Evolutionary conservation across 768 basidiomycete species (phyloP).

Genomic region (Lentinula lateritia): DNA sequence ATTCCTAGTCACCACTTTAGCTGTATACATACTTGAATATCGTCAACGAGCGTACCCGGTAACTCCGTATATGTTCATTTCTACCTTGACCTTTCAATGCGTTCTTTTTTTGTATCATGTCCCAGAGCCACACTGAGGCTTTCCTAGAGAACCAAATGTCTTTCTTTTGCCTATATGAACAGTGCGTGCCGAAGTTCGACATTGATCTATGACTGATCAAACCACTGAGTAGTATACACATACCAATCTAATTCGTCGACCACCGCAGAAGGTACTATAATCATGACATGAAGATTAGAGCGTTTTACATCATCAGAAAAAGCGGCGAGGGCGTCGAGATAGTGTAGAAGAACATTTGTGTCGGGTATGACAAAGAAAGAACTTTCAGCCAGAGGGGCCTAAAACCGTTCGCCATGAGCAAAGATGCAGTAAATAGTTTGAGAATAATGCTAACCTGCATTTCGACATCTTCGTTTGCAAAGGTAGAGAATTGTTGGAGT

Average conservation of each 20-base stretch:
- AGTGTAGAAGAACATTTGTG: constrained; percentile 72
- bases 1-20: constrained; percentile 1
- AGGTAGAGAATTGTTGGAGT: not conserved
- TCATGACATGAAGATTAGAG: constrained; percentile 40
- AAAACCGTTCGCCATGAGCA: not conserved
- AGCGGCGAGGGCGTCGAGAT: constrained; percentile 56
- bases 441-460: constrained; percentile 50
- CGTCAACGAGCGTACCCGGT: constrained; percentile 36
- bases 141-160: constrained; percentile 59
- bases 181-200: not conserved
- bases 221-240: constrained; percentile 7
- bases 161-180: constrained; percentile 38
- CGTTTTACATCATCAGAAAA: constrained; percentile 61
- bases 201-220: not conserved
- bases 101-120: constrained; percentile 52
- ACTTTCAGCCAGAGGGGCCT: constrained; percentile 39
- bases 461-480: constrained; percentile 46
- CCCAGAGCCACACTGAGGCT: constrained; percentile 64
- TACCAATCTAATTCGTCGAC: constrained; percentile 76
- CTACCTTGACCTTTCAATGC: constrained; percentile 55
- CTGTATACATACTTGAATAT: not conserved
- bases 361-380: constrained; percentile 59
- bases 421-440: not conserved
- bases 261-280: constrained; percentile 72
- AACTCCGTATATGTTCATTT: constrained; percentile 68